Base-by-base conservation (phyloP, 768 basidiomycete genomes). In the Leccinum sublutescens region DNA sequence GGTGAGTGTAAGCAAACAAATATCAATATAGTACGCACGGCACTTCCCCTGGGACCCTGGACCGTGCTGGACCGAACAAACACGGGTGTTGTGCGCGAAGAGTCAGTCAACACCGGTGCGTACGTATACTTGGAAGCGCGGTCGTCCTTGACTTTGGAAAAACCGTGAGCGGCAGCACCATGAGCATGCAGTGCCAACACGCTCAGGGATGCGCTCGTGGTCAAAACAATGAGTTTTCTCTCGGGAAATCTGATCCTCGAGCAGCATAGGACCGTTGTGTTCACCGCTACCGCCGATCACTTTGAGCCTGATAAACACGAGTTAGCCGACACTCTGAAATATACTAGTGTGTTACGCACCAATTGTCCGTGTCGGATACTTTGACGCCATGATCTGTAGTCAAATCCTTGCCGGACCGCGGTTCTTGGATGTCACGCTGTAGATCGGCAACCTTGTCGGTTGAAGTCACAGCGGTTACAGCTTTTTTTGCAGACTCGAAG, bases 11-110 rank as follows among this genome's bases (percentile, higher is more conserved):
- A 34, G 53, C 25, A 53, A 53, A 27, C 17, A 50, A 33, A 45
- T 1, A 51, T 5, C n/a, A 54, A 33, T 14, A 27, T 55, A 74
- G 25, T 25, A 25, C 83, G 63, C 65, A 93, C 92, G 3, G 93
- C 89, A 61, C 86, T 89, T n/a, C 92, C 94, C 56, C 83, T 79
- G 1, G 87, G 82, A 1, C 93, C 92, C 62, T 87, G 85, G 0
- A 95, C 94, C 0, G 93, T 95, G 57, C 86, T 88, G 78, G 95
- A 95, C 36, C 95, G 85, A 27, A 89, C 79, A 68, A 94, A 95
- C 5, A 84, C 81, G 1, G 93, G 87, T 0, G 91, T 96, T 0
- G 79, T 82, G 49, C 87, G 80, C 43, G 82, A 81, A 0, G 90
- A 73, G 66, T 93, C 90, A 17, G 86, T 91, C 62, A 95, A 71